phyloP scores from a whole-genome alignment of 1,284 basidiomycete species.

The Apiotrichum mycotoxinovorans region DNA sequence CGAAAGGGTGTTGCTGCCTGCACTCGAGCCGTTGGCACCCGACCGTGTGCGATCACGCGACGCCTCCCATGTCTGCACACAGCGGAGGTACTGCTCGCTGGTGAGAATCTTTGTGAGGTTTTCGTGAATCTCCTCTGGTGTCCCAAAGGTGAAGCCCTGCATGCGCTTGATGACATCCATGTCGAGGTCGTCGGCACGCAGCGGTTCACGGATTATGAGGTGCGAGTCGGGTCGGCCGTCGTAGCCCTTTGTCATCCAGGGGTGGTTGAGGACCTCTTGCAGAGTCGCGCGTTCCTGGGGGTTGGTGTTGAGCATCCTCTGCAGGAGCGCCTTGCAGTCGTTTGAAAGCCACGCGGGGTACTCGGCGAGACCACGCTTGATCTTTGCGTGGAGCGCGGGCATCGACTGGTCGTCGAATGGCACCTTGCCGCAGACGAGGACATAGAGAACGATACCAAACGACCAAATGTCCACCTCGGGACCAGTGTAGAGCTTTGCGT shows the following conservation, averaged over 20 bases:
- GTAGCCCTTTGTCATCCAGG: slow-evolving; percentile 94
- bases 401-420: slow-evolving; percentile 99
- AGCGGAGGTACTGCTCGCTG: slow-evolving; percentile 70
- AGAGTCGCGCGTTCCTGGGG: slow-evolving; percentile 80
- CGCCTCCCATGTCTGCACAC: slow-evolving; percentile 73
- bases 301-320: slow-evolving; percentile 93
- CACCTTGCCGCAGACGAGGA: slow-evolving; percentile 95
- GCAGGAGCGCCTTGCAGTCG: slow-evolving; percentile 91
- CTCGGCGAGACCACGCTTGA: slow-evolving; percentile 94
- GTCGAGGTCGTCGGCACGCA: slow-evolving; percentile 82
- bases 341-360: slow-evolving; percentile 95
- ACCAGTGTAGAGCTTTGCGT: slow-evolving; percentile 93
- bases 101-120: slow-evolving; percentile 70
- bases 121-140: slow-evolving; percentile 76
- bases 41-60: slow-evolving; percentile 54
- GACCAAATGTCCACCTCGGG: slow-evolving; percentile 99
- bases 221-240: slow-evolving; percentile 74
- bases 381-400: slow-evolving; percentile 98
- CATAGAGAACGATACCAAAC: slow-evolving; percentile 96
- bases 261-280: slow-evolving; percentile 80
- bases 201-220: slow-evolving; percentile 80
- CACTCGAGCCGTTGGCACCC: slow-evolving; percentile 16
- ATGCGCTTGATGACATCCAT: slow-evolving; percentile 80
- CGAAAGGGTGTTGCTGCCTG: slow-evolving; percentile 1
- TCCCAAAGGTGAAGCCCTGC: slow-evolving; percentile 95